Percentiles rank a stretch among this genome's conserved stretches.
phyloP scores from a whole-genome alignment of 495 filamentous ascomycete species.

The Lepraria neglecta region DNA sequence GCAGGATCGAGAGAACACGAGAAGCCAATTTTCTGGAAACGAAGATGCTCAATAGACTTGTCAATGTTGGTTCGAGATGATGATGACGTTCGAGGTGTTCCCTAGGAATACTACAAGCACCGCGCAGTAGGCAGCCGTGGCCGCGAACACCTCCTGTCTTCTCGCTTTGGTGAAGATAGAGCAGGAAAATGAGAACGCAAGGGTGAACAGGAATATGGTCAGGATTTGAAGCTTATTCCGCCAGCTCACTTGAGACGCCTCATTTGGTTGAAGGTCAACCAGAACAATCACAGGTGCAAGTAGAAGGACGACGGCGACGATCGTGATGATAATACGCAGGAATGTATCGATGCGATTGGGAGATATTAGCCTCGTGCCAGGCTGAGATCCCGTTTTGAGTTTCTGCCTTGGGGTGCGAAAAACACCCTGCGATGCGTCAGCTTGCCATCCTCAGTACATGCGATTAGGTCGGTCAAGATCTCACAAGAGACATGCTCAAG shows the following conservation, averaged over 20 bases:
- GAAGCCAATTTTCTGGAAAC: neutral
- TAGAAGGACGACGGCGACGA: constrained; percentile 2
- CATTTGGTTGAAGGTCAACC: constrained; percentile 7
- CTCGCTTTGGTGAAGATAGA: constrained; percentile 26
- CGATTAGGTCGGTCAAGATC: neutral
- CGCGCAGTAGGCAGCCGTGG: constrained; percentile 29
- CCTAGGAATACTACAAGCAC: constrained; percentile 31
- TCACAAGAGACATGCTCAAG: neutral
- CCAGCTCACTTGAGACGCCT: neutral
- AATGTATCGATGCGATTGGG: constrained; percentile 9
- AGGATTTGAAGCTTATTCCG: constrained; percentile 14
- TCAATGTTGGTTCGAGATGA: neutral
- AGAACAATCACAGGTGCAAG: constrained; percentile 18
- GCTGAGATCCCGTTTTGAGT: constrained; percentile 10
- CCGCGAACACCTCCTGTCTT: constrained; percentile 29
- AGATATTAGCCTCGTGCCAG: constrained; percentile 5
- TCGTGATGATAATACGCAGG: constrained; percentile 8
- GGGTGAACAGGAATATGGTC: constrained; percentile 18
- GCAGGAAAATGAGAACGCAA: constrained; percentile 20
- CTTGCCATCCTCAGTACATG: neutral
- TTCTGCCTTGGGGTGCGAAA: constrained; percentile 14
- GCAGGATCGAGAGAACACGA: neutral
- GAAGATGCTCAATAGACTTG: neutral
- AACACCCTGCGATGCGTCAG: constrained; percentile 7
- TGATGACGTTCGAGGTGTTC: constrained; percentile 12